Conservation (phyloP, 169 alveolate genomes). For the Babesia ovis region DNA sequence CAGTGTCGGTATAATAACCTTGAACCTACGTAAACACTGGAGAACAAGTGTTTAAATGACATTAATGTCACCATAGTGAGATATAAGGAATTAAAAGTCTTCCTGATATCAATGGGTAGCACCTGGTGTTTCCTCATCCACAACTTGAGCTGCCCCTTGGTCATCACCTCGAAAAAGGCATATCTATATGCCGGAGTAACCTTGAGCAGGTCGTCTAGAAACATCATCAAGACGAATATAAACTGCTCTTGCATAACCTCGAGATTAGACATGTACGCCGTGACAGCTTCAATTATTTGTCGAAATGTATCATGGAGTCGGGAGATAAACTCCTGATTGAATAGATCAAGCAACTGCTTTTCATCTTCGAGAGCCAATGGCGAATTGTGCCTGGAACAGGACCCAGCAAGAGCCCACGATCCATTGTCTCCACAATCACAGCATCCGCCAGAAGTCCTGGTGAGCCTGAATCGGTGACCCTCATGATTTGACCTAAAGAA, state of each 20-base stretch:
- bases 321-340: conserved; percentile 22
- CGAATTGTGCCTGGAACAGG: conserved; percentile 50
- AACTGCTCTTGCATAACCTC: conserved; percentile 21
- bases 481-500: conserved; percentile 60
- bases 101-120: conserved; percentile 25
- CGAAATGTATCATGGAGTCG: conserved; percentile 26
- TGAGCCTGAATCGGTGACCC: conserved; percentile 48
- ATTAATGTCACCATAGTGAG: conserved; percentile 61
- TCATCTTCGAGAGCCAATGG: conserved; percentile 15
- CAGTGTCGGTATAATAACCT: not conserved
- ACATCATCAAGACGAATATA: conserved; percentile 17
- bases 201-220: conserved; percentile 55
- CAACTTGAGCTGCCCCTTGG: conserved; percentile 11
- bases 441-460: conserved; percentile 66
- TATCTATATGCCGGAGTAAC: conserved; percentile 46
- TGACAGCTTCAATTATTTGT: conserved; percentile 20
- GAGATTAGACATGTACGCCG: conserved; percentile 5
- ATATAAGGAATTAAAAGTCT: conserved; percentile 49
- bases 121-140: conserved; percentile 57
- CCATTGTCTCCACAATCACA: conserved; percentile 68
- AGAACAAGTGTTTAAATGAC: conserved; percentile 46
- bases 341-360: conserved; percentile 12
- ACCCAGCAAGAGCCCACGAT: conserved; percentile 60
- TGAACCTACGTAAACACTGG: conserved; percentile 46
- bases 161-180: conserved; percentile 21